Conservation (phyloP, 345 rosid species). For the Abelmoschus esculentus region DNA sequence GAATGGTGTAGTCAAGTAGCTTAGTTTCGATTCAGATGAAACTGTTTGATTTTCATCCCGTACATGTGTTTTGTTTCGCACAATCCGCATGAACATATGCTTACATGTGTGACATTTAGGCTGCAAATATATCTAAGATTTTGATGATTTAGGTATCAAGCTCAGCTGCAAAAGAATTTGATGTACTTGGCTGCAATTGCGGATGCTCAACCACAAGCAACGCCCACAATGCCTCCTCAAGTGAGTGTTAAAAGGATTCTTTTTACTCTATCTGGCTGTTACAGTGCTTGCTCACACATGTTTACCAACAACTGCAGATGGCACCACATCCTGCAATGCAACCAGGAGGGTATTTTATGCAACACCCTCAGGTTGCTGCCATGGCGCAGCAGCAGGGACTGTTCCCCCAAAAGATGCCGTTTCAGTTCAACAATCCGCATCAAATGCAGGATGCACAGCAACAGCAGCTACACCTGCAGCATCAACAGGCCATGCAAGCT, state of each 20-base stretch:
- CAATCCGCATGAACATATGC: not conserved
- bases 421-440: constrained; percentile 52
- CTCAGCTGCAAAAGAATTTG: constrained; percentile 78
- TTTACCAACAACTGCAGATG: constrained; percentile 39
- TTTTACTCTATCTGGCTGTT: not conserved
- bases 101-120: constrained; percentile 7
- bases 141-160: constrained; percentile 57
- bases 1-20: not conserved
- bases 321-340: constrained; percentile 62
- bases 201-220: constrained; percentile 81
- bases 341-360: constrained; percentile 67
- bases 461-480: constrained; percentile 44
- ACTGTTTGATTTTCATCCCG: not conserved
- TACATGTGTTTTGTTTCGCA: not conserved
- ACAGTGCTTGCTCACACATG: constrained; percentile 12
- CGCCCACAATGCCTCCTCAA: constrained; percentile 63
- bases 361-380: constrained; percentile 65
- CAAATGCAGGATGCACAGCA: constrained; percentile 52
- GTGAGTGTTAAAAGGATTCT: constrained; percentile 21
- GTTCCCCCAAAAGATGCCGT: constrained; percentile 48
- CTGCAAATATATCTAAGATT: constrained; percentile 10
- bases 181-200: constrained; percentile 96
- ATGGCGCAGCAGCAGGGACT: constrained; percentile 54
- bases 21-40: not conserved
- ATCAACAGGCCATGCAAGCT: constrained; percentile 60